Evolutionary conservation across 2,329 filamentous ascomycete genomes (phyloP).

Genomic region (Diaporthe humulicola): DNA sequence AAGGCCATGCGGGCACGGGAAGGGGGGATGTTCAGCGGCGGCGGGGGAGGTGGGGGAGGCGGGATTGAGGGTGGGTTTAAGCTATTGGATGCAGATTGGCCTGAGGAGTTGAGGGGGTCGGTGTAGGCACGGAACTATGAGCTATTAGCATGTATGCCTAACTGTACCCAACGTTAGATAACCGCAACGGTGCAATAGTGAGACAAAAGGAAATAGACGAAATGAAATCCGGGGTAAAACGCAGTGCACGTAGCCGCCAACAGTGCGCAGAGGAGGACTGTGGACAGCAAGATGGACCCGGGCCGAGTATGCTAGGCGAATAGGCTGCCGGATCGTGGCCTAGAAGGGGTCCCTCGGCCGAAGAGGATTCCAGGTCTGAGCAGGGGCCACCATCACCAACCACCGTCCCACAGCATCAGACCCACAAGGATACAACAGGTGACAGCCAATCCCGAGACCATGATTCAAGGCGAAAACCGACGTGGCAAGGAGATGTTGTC

Average conservation of each 20-base stretch:
- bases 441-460: neutral
- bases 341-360: constrained; percentile 14
- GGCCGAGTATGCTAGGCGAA: neutral
- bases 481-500: neutral
- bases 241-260: neutral
- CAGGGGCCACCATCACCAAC: constrained; percentile 34
- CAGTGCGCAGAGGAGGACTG: constrained; percentile 4
- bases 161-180: constrained; percentile 25
- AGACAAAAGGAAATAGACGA: constrained; percentile 26
- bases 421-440: constrained; percentile 18
- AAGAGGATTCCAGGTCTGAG: neutral
- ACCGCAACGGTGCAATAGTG: constrained; percentile 21
- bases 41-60: constrained; percentile 75
- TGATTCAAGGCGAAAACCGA: constrained; percentile 3
- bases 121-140: constrained; percentile 71
- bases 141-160: constrained; percentile 33
- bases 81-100: constrained; percentile 46
- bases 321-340: constrained; percentile 8
- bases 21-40: constrained; percentile 86
- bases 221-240: neutral
- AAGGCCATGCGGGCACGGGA: constrained; percentile 89
- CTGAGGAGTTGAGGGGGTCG: constrained; percentile 64
- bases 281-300: neutral
- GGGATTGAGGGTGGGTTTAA: constrained; percentile 70
- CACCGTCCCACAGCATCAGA: constrained; percentile 23